Evolutionary conservation across 768 basidiomycete genomes (phyloP).

Genomic region (Suillus subluteus): DNA sequence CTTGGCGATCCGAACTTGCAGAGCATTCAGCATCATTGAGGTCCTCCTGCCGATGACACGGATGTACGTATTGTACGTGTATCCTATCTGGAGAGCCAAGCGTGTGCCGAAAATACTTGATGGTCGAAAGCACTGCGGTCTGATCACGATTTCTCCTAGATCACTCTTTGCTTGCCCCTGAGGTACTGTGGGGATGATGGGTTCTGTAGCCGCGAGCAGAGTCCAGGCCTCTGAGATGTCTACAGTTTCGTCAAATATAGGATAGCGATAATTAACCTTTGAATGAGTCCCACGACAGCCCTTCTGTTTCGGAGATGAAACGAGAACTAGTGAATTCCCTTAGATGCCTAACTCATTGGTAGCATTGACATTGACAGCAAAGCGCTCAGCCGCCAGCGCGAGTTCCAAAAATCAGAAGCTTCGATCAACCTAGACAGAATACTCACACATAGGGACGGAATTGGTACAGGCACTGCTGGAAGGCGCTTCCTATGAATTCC

Average conservation of each 20-base stretch:
- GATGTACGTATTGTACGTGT: background rate
- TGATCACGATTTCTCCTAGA: background rate
- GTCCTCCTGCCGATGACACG: background rate
- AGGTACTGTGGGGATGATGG: conserved; percentile 37
- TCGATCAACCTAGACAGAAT: background rate
- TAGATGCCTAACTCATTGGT: conserved; percentile 37
- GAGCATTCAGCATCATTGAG: background rate
- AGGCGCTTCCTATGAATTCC: conserved; percentile 10
- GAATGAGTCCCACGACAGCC: conserved; percentile 47
- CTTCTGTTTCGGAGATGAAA: conserved; percentile 33
- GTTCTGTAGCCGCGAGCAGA: conserved; percentile 41
- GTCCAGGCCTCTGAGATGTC: conserved; percentile 37
- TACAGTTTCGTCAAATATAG: conserved; percentile 41
- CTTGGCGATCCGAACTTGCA: conserved; percentile 13
- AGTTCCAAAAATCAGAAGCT: background rate
- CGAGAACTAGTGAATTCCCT: conserved; percentile 34
- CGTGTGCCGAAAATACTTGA: background rate
- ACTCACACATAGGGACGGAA: conserved; percentile 31
- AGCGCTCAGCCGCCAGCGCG: conserved; percentile 10
- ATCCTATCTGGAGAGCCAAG: background rate
- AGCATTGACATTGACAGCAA: conserved; percentile 36
- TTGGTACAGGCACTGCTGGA: conserved; percentile 41
- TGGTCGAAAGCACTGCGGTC: background rate
- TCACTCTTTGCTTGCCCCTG: conserved; percentile 29
- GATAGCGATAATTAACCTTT: conserved; percentile 48